Evolutionary conservation across 495 filamentous ascomycete genomes (phyloP).

Genomic region (Coniosporium apollinis): DNA sequence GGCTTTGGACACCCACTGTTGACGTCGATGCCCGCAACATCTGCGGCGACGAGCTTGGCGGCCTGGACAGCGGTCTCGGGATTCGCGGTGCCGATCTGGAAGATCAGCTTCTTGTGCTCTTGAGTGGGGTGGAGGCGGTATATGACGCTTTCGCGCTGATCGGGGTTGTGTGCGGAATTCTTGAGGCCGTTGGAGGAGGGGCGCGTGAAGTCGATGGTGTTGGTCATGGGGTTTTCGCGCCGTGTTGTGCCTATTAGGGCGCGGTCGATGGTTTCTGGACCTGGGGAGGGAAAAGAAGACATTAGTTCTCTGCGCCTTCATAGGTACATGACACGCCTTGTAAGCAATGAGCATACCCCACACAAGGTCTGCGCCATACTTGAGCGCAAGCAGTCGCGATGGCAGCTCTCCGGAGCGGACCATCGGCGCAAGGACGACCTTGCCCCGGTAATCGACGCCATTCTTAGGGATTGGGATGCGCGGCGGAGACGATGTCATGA

Average conservation of each 20-base stretch:
- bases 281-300: conserved; percentile 26
- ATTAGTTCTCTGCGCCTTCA: too few relatives aligned
- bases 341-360: conserved; percentile 61
- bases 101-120: conserved; percentile 60
- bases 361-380: conserved; percentile 92
- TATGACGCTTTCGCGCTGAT: conserved; percentile 51
- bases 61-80: conserved; percentile 69
- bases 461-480: conserved; percentile 69
- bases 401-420: conserved; percentile 90
- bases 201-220: conserved; percentile 69
- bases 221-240: conserved; percentile 52
- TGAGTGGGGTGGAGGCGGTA: conserved; percentile 64
- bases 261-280: conserved; percentile 84
- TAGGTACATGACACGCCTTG: too few relatives aligned
- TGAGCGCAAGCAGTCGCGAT: conserved; percentile 66
- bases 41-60: conserved; percentile 60
- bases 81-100: conserved; percentile 76
- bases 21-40: conserved; percentile 89
- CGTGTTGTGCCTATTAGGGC: conserved; percentile 73
- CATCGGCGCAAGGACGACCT: conserved; percentile 93
- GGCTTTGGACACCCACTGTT: conserved; percentile 97
- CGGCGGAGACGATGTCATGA: conserved; percentile 41
- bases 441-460: conserved; percentile 85
- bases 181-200: conserved; percentile 47
- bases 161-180: conserved; percentile 20